Base-by-base conservation (phyloP, 345 rosid genomes). In the Toxicodendron radicans region DNA sequence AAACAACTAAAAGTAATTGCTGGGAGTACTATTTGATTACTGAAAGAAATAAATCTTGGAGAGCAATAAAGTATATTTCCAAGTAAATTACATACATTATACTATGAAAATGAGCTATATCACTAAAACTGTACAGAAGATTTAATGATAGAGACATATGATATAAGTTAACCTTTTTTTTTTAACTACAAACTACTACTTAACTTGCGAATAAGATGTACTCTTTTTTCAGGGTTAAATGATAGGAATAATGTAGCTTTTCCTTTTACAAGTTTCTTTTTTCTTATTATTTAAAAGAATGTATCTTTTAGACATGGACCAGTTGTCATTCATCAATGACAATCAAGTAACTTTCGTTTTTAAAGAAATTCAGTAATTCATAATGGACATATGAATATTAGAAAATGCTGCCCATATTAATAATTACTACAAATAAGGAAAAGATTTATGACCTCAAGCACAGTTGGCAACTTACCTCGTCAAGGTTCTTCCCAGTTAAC, bases 401-500 rank as follows among this genome's bases (percentile, higher is more conserved):
- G 38, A 65, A 7, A 21, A 35, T 11, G 3, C 18, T 45, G 68
- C 7, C 13, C 18, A 30, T 59, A 12, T 7, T 24, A 43, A 65
- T 20, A 43, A 59, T 30, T 10, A 65, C 45, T n/a, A 45, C 10
- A 64, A 41, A 41, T 9, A 64, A 10, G 68, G 66, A 38, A 65
- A 45, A 65, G 33, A 65, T 45, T 30, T 17, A 52, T 18, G 12
- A 59, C 10, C n/a, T 66, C 11, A 76, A 53, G 10, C 56, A 56
- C 13, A 54, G 10, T 30, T 13, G n/a, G 65, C 58, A 58, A 54
- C 7, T 82, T 81, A 96, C 99, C 97, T 96, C 98, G 82, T 96
- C 99, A 76, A 89, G 73, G 80, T 83, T 82, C 86, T 92, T 71
- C 90, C 94, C 56, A 84, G 94, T 77, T 73, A 57, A 2, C 85